phyloP scores from a whole-genome alignment of 164 flowering plant genomes.

The Berberis thunbergii region DNA sequence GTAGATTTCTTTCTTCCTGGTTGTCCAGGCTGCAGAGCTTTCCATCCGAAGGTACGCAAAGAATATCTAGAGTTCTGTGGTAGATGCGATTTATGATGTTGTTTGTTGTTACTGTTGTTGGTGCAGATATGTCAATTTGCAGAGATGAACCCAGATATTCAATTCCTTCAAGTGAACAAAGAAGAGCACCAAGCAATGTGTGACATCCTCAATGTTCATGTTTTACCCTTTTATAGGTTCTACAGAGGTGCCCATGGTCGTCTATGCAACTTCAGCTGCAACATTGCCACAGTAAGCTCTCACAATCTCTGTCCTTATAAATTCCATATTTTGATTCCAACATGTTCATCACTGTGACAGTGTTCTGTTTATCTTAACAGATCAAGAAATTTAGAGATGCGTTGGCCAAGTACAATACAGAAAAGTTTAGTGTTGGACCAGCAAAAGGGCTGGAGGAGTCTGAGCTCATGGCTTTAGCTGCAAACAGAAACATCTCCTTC shows the following conservation, averaged over 20 bases:
- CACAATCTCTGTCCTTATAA: not conserved
- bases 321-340: not conserved
- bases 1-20: constrained; percentile 84
- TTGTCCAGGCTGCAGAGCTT: constrained; percentile 89
- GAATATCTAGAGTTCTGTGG: not conserved
- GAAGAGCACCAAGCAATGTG: constrained; percentile 90
- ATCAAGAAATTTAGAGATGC: constrained; percentile 82
- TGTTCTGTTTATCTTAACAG: constrained; percentile 21
- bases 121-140: constrained; percentile 69
- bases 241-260: constrained; percentile 87
- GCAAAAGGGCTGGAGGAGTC: constrained; percentile 70
- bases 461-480: constrained; percentile 63
- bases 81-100: not conserved
- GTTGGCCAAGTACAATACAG: constrained; percentile 58
- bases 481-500: constrained; percentile 65
- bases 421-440: constrained; percentile 61
- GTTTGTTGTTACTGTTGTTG: not conserved
- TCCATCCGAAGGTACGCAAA: constrained; percentile 73
- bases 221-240: constrained; percentile 81
- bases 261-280: constrained; percentile 87
- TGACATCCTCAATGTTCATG: constrained; percentile 74
- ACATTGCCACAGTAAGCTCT: constrained; percentile 74
- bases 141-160: constrained; percentile 66
- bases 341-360: not conserved
- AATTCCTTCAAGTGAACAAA: constrained; percentile 65